Evolutionary conservation across 2,329 filamentous ascomycete genomes (phyloP).

Genomic region (Fusarium abutilonis): DNA sequence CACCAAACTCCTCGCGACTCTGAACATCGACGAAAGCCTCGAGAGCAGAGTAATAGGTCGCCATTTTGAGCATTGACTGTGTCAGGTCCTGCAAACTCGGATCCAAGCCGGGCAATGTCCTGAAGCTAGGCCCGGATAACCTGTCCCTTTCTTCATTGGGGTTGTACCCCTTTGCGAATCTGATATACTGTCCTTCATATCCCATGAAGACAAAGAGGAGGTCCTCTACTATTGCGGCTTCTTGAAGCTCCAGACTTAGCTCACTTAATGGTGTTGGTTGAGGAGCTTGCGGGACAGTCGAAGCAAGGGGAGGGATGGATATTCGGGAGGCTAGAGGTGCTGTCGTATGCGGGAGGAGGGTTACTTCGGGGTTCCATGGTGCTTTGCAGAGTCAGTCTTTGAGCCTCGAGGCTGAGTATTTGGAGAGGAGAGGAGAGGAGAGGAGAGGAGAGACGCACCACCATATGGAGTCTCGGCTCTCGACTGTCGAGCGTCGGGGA

Average conservation of each 20-base stretch:
- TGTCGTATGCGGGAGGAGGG: constrained; percentile 72
- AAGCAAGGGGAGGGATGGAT: constrained; percentile 76
- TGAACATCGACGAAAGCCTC: constrained; percentile 95
- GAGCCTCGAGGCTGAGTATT: constrained; percentile 2
- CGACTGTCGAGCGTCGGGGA: constrained; percentile 55
- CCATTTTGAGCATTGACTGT: constrained; percentile 89
- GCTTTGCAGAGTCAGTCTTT: constrained; percentile 48
- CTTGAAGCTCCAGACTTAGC: constrained; percentile 82
- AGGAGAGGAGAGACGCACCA: constrained; percentile 46
- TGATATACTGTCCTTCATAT: constrained; percentile 97
- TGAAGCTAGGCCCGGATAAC: constrained; percentile 82
- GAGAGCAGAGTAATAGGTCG: constrained; percentile 89
- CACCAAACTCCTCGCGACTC: constrained; percentile 90
- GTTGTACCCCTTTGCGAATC: constrained; percentile 84
- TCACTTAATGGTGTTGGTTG: constrained; percentile 74
- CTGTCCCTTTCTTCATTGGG: constrained; percentile 87
- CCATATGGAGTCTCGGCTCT: constrained; percentile 61
- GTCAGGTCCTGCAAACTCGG: constrained; percentile 91
- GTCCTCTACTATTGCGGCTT: constrained; percentile 88
- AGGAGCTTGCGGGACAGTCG: constrained; percentile 77
- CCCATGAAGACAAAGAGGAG: constrained; percentile 97
- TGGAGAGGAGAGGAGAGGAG: background rate
- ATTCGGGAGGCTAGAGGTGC: constrained; percentile 76
- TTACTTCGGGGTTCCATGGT: constrained; percentile 83
- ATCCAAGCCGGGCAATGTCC: constrained; percentile 83